These are phyloP conservation scores for Sicyos baderoa DNA, from an alignment of 306 rosid genomes.

Conservation along the genomic window DNA sequence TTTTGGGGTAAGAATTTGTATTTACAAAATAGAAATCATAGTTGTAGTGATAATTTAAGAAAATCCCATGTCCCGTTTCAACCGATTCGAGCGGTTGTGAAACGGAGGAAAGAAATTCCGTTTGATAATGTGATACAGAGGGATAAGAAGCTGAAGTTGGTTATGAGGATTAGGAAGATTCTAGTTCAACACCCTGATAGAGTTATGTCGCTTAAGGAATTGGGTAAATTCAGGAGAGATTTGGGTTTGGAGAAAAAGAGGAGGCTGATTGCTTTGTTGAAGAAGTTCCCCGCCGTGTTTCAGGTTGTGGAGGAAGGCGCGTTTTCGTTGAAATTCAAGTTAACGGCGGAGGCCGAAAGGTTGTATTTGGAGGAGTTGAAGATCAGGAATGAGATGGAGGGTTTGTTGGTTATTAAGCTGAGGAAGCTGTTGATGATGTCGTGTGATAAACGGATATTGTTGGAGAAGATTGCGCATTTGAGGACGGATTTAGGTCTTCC, in stretches of 20 bases:
- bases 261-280: conserved; percentile 56
- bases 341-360: conserved; percentile 69
- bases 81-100: conserved; percentile 61
- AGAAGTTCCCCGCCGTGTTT: conserved; percentile 70
- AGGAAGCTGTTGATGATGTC: conserved; percentile 90
- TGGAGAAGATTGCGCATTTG: conserved; percentile 73
- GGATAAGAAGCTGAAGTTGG: conserved; percentile 75
- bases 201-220: conserved; percentile 58
- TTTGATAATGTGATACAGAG: conserved; percentile 78
- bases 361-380: conserved; percentile 66
- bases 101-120: conserved; percentile 72
- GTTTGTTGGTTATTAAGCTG: conserved; percentile 54
- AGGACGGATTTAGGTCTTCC: conserved; percentile 70
- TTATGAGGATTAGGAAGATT: conserved; percentile 60
- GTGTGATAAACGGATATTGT: conserved; percentile 53
- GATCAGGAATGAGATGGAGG: conserved; percentile 78
- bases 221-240: conserved; percentile 65
- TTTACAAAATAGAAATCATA: conserved; percentile 26
- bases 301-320: conserved; percentile 69
- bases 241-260: conserved; percentile 57
- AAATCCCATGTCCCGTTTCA: conserved; percentile 23
- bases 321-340: conserved; percentile 49
- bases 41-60: conserved; percentile 17
- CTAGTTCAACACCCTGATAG: conserved; percentile 57
- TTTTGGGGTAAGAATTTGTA: conserved; percentile 44